A percentile compares a stretch with the other conserved stretches of the same genome.
Evolutionary conservation across 345 rosid genomes (phyloP).

Genomic region (Fremontodendron californicum): DNA sequence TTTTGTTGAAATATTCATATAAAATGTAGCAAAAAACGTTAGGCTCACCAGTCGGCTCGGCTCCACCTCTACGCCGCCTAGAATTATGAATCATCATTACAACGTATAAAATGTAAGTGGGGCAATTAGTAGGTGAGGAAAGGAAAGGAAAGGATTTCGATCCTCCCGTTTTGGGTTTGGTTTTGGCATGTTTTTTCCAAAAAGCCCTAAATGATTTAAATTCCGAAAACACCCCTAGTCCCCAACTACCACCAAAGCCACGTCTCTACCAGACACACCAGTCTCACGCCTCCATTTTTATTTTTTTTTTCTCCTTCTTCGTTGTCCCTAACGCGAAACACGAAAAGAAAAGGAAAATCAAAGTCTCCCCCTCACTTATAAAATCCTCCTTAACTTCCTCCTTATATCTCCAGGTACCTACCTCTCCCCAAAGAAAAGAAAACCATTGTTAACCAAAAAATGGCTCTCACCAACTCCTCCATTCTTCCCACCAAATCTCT

Average conservation of each 20-base stretch:
- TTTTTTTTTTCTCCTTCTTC: neutral
- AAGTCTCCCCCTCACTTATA: neutral
- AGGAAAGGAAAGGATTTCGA: neutral
- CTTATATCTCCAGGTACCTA: slow-evolving; percentile 12
- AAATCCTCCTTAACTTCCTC: neutral
- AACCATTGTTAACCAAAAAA: neutral
- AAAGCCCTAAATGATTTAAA: neutral
- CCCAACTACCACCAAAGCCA: slow-evolving; percentile 20
- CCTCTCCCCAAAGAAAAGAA: neutral
- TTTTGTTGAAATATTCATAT: too few relatives aligned
- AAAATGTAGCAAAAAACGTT: neutral
- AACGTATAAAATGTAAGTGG: neutral
- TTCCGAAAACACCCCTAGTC: neutral
- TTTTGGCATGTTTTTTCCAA: too few relatives aligned
- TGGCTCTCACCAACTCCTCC: slow-evolving; percentile 38
- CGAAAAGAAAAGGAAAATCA: neutral
- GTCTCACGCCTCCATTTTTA: neutral
- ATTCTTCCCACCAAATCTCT: slow-evolving; percentile 33
- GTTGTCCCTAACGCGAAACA: neutral
- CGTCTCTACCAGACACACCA: slow-evolving; percentile 9
- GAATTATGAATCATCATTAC: neutral
- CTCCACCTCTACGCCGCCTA: neutral
- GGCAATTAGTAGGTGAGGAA: neutral
- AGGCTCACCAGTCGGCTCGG: neutral
- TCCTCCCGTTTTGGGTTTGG: neutral